Conservation (phyloP, 163 green algal species). For the Trebouxia gelatinosa region DNA sequence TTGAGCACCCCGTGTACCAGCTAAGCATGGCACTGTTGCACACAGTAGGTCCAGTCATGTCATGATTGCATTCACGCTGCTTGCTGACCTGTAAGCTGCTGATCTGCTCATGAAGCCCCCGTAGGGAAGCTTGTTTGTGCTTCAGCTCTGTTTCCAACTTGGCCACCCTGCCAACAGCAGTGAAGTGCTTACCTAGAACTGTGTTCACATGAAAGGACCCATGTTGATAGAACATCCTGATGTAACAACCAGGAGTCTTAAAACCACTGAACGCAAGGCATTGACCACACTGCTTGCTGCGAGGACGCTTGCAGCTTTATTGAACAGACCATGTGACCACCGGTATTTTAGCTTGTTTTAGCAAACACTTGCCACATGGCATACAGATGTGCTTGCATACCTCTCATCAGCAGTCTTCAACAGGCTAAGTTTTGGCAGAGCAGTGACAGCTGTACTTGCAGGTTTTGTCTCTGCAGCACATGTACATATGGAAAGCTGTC, state of each 20-base stretch:
- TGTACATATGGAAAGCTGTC: neutral
- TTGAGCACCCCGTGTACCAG: too few relatives aligned
- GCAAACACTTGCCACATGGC: neutral
- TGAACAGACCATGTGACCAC: too few relatives aligned
- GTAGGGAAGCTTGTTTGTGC: neutral
- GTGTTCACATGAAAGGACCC: too few relatives aligned
- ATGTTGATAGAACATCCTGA: neutral
- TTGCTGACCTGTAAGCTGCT: slow-evolving; percentile 1
- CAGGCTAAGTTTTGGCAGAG: slow-evolving; percentile 32
- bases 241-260: neutral
- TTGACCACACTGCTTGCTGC: neutral
- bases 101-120: neutral
- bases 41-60: too few relatives aligned
- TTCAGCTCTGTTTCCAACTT: slow-evolving; percentile 5
- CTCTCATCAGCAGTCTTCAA: slow-evolving; percentile 41
- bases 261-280: neutral
- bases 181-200: too few relatives aligned
- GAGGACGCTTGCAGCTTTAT: neutral
- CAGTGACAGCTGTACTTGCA: neutral
- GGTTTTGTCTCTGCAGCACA: slow-evolving; percentile 13
- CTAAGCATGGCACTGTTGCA: too few relatives aligned
- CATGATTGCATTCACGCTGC: too few relatives aligned
- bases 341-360: too few relatives aligned
- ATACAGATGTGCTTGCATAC: neutral
- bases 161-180: slow-evolving; percentile 16